Base-by-base conservation (phyloP, 139 green algal species). In the Asterochloris erici region DNA sequence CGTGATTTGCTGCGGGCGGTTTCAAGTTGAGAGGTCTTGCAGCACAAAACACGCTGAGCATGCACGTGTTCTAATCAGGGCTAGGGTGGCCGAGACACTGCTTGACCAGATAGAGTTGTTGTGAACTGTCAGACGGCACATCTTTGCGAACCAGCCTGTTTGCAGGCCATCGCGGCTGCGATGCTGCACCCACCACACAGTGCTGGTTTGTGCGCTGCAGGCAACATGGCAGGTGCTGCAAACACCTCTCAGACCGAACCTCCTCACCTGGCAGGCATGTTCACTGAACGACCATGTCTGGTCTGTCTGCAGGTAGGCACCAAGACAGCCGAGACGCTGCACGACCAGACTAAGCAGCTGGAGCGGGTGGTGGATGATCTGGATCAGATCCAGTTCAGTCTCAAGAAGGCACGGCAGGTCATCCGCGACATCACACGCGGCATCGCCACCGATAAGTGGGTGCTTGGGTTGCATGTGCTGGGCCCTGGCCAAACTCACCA, bases 341-440 rank as follows among this genome's bases (percentile, higher is more conserved):
- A 94, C 68, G 86, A 87, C 13, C 94, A 98, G 83, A 93, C 90
- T 14, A 82, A 93, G 85, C 92, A 97, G 85, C 88, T 97, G 81
- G 89, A 91, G 27, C 89, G 89, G 47, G 92, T 96, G 66, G 85
- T 95, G 27, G 90, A 97, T 68, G 90, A 96, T 82, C 80, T 98
- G 70, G 92, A 97, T 77, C 92, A 98, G 70, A 97, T 98, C 64
- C 91, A 98, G 81, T 97, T 98, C 84, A 92, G 86, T 17, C 91
- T 98, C 88, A 96, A 98, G 79, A 96, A 96, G 79, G 94, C 94
- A 1, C 85, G 60, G 16, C 87, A 94, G 82, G 88, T 98, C 28
- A 92, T 98, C 19, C 79, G 88, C 0, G 94, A 98, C 84, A 96
- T 98, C 79, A 93, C 92, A 11, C 85, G 92, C 17, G 86, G 89